Evolutionary conservation across 2,329 filamentous ascomycete species (phyloP).

Genomic region (Camillea tinctor): DNA sequence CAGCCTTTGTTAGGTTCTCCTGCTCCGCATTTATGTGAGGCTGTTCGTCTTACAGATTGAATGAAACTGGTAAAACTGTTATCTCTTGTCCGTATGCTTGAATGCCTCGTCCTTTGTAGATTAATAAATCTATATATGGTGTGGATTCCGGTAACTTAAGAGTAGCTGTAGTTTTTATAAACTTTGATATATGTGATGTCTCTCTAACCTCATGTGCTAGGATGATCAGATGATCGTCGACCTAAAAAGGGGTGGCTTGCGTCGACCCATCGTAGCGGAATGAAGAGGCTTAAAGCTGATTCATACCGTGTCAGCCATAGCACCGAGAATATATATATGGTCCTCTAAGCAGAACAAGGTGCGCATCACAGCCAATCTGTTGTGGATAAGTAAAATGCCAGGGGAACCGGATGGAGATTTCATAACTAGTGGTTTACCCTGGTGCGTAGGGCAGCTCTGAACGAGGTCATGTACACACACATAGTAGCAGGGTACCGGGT

Average conservation of each 20-base stretch:
- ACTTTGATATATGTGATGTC: not conserved
- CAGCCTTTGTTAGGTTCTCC: not conserved
- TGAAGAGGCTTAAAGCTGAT: slow-evolving; percentile 12
- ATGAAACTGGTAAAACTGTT: not conserved
- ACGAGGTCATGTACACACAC: too few species aligned
- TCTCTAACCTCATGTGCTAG: not conserved
- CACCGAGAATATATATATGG: not conserved
- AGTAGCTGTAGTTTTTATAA: too few species aligned
- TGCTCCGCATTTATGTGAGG: not conserved
- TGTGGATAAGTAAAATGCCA: not conserved
- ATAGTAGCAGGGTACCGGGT: not conserved
- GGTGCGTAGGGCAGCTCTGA: not conserved
- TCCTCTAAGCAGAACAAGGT: not conserved
- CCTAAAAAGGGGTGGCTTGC: slow-evolving; percentile 19
- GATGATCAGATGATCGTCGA: slow-evolving; percentile 12
- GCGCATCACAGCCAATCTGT: not conserved
- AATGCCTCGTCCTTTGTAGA: too few species aligned
- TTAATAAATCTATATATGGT: too few species aligned
- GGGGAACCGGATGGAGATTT: not conserved
- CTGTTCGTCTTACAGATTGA: not conserved
- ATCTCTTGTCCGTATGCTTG: not conserved
- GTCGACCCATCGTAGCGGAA: slow-evolving; percentile 16
- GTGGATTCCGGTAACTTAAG: too few species aligned
- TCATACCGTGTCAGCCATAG: not conserved
- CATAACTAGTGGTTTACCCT: not conserved